Evolutionary conservation across 2,329 filamentous ascomycete species (phyloP), one percentile per base, ranked within the genome.

Genomic region (Madurella fahalii): DNA sequence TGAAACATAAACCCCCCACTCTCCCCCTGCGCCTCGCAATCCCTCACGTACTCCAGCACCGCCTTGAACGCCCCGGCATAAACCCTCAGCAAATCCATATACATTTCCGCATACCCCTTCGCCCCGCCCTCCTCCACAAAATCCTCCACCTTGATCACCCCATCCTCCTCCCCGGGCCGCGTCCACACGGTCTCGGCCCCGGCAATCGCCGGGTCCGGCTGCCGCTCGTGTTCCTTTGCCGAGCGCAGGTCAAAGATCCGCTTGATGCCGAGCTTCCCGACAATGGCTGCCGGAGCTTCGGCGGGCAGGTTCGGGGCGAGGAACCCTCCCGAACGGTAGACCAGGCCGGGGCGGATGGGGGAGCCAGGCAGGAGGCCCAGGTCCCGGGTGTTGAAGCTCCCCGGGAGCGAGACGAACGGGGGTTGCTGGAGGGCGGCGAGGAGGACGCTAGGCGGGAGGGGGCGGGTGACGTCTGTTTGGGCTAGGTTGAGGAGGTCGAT

Each of bases 181-280:
- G 32, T 63, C 75, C 76, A 82, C 1, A 76, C 69, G 50, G 71
- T 75, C 55, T 77, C 71, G n/a, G 78, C 67, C 2, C 75, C 74
- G 0, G 66, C 60, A n/a, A 79, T 58, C 1, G 57, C 63, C 4
- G 77, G 77, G 57, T 78, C 77, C 0, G 77, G 76, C n/a, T 63
- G 64, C 2, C 52, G 43, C 11, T 57, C 63, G 49, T 75, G 74
- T 68, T 82, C 79, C 32, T 61, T 58, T 9, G 68, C 65, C 41
- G 73, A 75, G 41, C 80, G 74, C 53, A 83, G 67, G 65, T 82
- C 80, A 62, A 81, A 81, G 48, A 83, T 61, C 53, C 71, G 72
- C 54, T 67, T 69, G 44, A 81, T 65, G 45, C 67, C 65, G 5
- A 76, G 67, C 50, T 25, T 25, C 25, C 25, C 3, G 25, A 25